These are phyloP conservation scores for Colletotrichum gigasporum DNA, from an alignment of 2,329 filamentous ascomycete species.

Conservation along the genomic window DNA sequence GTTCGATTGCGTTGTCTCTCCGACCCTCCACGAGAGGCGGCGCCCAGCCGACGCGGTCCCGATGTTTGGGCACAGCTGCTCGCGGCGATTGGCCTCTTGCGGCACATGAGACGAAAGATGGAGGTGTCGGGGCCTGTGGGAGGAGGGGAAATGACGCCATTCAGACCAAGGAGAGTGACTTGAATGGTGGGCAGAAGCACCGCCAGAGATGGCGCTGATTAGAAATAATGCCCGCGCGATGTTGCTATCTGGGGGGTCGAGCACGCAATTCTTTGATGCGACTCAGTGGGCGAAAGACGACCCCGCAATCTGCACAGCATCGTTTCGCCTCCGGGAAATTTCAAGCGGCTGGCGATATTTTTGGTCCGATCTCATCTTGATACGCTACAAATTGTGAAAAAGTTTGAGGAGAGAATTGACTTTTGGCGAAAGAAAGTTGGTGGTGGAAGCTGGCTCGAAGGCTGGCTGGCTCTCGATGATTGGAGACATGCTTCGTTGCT, in stretches of 20 bases:
- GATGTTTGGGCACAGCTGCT: not conserved
- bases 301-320: conserved; percentile 20
- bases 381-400: not conserved
- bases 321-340: not conserved
- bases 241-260: conserved; percentile 25
- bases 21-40: not conserved
- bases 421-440: not conserved
- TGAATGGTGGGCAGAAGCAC: not conserved
- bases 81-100: conserved; percentile 6
- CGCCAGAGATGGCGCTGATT: conserved; percentile 7
- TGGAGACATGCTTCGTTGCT: not conserved
- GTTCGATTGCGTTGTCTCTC: conserved; percentile 55
- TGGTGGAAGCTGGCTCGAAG: too few species aligned
- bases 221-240: conserved; percentile 19
- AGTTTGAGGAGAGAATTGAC: not conserved
- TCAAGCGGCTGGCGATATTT: not conserved
- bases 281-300: not conserved
- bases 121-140: not conserved
- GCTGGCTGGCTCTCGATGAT: too few species aligned
- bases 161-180: not conserved
- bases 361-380: not conserved
- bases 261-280: conserved; percentile 27
- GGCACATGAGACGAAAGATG: not conserved
- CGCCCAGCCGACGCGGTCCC: conserved; percentile 13
- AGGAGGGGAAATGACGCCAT: conserved; percentile 27